Percentiles rank a stretch among this genome's conserved stretches.
phyloP scores from a whole-genome alignment of 1,139 yeast species.

The Hyphopichia burtonii region DNA sequence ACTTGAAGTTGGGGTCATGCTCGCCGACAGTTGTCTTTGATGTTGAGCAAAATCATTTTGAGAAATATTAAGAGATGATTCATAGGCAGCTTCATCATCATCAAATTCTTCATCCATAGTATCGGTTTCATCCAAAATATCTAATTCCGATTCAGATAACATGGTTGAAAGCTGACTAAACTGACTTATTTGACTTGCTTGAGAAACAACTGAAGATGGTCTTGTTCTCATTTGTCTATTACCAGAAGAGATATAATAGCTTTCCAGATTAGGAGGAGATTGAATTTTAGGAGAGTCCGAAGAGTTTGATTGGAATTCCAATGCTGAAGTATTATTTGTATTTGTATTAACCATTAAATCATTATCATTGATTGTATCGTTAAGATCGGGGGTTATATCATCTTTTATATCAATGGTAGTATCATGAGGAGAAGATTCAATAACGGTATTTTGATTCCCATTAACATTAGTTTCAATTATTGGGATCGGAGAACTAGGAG shows the following conservation, averaged over 20 bases:
- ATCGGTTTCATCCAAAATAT: constrained; percentile 45
- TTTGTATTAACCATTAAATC: background rate
- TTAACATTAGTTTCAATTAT: constrained; percentile 2
- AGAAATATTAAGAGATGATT: constrained; percentile 29
- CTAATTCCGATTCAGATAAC: constrained; percentile 47
- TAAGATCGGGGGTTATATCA: background rate
- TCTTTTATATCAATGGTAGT: constrained; percentile 1
- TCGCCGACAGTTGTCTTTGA: constrained; percentile 5
- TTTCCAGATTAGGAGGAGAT: constrained; percentile 4
- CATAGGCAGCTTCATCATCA: constrained; percentile 35
- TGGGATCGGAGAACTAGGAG: constrained; percentile 1
- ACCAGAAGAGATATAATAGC: constrained; percentile 2
- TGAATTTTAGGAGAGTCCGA: constrained; percentile 6
- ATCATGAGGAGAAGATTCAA: constrained; percentile 1
- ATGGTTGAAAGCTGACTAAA: constrained; percentile 57
- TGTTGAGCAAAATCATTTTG: constrained; percentile 11
- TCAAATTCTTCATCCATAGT: constrained; percentile 44
- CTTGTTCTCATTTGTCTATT: constrained; percentile 31
- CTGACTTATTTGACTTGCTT: constrained; percentile 54
- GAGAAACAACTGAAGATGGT: constrained; percentile 69
- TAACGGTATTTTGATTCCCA: background rate
- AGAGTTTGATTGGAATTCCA: background rate
- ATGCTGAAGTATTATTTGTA: background rate
- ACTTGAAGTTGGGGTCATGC: constrained; percentile 8
- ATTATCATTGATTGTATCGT: too few relatives aligned